These are phyloP conservation scores for Penicillium sp. DNA, from an alignment of 2,329 filamentous ascomycete genomes.

Conservation along the genomic window DNA sequence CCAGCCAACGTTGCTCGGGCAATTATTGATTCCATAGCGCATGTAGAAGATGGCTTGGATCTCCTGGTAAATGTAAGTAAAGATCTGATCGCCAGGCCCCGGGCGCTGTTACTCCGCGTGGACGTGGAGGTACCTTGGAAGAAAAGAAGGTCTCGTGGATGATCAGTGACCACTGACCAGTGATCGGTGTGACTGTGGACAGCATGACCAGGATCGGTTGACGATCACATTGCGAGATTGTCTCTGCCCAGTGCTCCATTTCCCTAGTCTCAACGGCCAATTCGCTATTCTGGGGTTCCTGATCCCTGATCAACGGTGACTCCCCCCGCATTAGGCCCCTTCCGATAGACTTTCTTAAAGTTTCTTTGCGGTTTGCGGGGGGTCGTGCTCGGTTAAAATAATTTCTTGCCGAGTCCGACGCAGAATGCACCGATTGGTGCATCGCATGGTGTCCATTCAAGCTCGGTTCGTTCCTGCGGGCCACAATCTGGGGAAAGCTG, in stretches of 20 bases:
- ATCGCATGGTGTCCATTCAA: background rate
- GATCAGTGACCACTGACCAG: background rate
- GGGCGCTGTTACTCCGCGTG: background rate
- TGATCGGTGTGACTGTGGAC: background rate
- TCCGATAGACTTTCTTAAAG: background rate
- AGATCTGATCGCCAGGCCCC: conserved; percentile 1
- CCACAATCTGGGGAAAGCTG: conserved; percentile 8
- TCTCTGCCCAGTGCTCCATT: background rate
- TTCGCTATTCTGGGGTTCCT: background rate
- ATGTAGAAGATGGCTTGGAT: background rate
- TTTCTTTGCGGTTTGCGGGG: background rate
- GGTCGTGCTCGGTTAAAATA: conserved; percentile 7
- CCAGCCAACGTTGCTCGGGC: background rate
- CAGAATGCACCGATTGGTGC: conserved; percentile 11
- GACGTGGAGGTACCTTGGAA: background rate
- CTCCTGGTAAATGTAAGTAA: background rate
- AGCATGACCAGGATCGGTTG: background rate
- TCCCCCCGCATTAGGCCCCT: background rate
- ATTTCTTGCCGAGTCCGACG: conserved; percentile 2
- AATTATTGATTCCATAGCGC: background rate
- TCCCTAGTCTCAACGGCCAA: background rate
- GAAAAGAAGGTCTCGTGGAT: background rate
- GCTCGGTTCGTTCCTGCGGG: conserved; percentile 8
- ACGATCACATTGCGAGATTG: background rate
- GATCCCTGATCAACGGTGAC: background rate